Evolutionary conservation across 768 basidiomycete genomes (phyloP).

Genomic region (Termitomyces sp.): DNA sequence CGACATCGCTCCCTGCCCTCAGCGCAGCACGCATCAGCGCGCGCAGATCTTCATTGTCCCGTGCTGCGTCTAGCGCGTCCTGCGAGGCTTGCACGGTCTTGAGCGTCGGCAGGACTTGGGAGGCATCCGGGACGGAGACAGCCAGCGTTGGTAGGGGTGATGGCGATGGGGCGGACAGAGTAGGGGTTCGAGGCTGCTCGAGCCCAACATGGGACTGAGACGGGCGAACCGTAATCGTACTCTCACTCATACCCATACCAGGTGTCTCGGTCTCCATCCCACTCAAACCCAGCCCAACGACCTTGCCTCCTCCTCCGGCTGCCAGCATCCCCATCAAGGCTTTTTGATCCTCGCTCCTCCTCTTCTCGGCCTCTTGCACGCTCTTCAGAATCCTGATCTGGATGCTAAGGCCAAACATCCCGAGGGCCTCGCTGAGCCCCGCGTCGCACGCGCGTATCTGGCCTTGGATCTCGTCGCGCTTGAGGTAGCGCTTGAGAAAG

Average conservation of each 20-base stretch:
- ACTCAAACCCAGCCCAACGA: conserved; percentile 1
- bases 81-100: conserved; percentile 28
- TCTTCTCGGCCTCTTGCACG: conserved; percentile 32
- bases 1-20: conserved; percentile 53
- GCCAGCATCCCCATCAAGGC: conserved; percentile 26
- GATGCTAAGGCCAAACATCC: conserved; percentile 55
- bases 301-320: neutral
- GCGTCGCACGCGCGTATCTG: conserved; percentile 51
- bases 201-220: neutral
- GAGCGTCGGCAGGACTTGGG: conserved; percentile 20
- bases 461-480: conserved; percentile 61
- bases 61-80: conserved; percentile 42
- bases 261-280: neutral
- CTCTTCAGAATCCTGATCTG: conserved; percentile 52
- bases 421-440: conserved; percentile 52
- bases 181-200: neutral
- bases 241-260: neutral
- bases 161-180: neutral
- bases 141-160: neutral
- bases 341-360: conserved; percentile 27
- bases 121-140: neutral
- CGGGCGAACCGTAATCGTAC: neutral
- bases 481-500: conserved; percentile 76
- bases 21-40: conserved; percentile 57
- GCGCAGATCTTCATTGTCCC: conserved; percentile 54